Conservation (phyloP, 2,329 filamentous ascomycete species). For the Botrytis squamosa region DNA sequence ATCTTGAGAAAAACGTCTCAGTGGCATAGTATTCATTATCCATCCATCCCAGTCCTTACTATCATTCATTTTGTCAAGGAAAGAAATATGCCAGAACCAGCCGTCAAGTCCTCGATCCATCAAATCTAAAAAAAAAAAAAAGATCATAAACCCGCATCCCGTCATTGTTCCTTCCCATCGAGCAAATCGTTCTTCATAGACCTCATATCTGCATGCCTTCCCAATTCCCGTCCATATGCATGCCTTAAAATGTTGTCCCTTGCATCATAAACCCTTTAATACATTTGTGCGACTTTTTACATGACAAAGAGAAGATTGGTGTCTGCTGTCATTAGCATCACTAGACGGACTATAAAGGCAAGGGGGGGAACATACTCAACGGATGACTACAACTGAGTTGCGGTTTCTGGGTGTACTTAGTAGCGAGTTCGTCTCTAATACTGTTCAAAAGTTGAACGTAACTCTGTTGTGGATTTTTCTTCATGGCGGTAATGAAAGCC, state of each 20-base stretch:
- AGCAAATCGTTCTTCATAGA: neutral
- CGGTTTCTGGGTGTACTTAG: slow-evolving; percentile 90
- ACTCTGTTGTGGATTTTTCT: slow-evolving; percentile 91
- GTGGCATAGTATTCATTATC: neutral
- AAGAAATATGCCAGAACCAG: neutral
- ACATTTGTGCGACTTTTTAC: slow-evolving; percentile 41
- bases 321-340: slow-evolving; percentile 44
- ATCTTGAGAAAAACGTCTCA: neutral
- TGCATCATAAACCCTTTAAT: slow-evolving; percentile 13
- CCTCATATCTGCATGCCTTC: neutral
- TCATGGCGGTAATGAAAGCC: slow-evolving; percentile 89
- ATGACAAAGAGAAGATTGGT: slow-evolving; percentile 63
- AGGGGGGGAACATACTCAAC: slow-evolving; percentile 60
- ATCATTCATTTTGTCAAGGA: slow-evolving; percentile 1
- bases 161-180: neutral
- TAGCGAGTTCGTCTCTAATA: slow-evolving; percentile 82
- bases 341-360: slow-evolving; percentile 1
- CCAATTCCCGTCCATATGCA: slow-evolving; percentile 1
- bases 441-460: slow-evolving; percentile 95
- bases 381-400: slow-evolving; percentile 96
- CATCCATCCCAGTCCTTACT: neutral
- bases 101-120: neutral
- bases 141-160: neutral
- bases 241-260: slow-evolving; percentile 5
- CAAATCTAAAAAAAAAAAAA: neutral